Conservation (phyloP, 2,329 filamentous ascomycete species). For the Bipolaris cookei region DNA sequence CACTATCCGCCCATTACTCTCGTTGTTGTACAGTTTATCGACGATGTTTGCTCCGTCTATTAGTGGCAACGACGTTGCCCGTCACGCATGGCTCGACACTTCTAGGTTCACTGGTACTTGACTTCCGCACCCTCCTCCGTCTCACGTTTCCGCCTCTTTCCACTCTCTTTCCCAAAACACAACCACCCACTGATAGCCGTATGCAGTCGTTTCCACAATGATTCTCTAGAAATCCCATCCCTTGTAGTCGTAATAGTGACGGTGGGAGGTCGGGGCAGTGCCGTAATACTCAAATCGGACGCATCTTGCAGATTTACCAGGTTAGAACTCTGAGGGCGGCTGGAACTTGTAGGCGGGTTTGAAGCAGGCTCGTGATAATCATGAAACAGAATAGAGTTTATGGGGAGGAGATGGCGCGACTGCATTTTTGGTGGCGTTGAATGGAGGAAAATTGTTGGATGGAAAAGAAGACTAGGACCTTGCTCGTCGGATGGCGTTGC, state of each 20-base stretch:
- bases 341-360: not conserved
- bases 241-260: not conserved
- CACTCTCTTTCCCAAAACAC: not conserved
- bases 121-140: not conserved
- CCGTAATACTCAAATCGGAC: conserved; percentile 18
- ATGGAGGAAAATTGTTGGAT: not conserved
- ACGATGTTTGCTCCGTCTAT: conserved; percentile 3
- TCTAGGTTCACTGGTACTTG: not conserved
- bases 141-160: not conserved
- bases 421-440: not conserved
- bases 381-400: conserved; percentile 17
- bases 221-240: not conserved
- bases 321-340: not conserved
- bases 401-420: conserved; percentile 20
- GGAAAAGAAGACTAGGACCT: not conserved
- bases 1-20: no score
- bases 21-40: not conserved
- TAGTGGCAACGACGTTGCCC: conserved; percentile 6
- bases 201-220: conserved; percentile 1
- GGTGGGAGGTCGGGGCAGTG: conserved; percentile 8
- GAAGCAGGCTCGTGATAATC: not conserved
- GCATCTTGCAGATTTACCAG: conserved; percentile 17
- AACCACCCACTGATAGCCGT: not conserved
- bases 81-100: not conserved
- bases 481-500: not conserved